Conservation (phyloP, 352 stramenopile genomes). For the Globisporangium radiosum region DNA sequence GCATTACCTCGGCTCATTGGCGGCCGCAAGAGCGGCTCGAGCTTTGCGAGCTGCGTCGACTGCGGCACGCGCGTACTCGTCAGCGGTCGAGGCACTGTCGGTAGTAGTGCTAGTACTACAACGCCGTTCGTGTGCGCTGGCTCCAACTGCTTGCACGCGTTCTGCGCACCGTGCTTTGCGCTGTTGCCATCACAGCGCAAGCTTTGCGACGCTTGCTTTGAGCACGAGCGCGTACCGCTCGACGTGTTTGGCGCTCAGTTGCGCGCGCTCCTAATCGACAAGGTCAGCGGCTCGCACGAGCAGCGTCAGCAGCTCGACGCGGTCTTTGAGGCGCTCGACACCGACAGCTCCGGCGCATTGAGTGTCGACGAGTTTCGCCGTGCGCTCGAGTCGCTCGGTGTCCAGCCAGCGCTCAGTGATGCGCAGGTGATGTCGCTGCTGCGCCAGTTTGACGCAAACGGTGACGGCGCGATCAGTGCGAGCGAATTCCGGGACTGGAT, state of each 20-base stretch:
- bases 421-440: constrained; percentile 45
- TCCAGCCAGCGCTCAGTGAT: constrained; percentile 46
- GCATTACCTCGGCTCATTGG: constrained; percentile 63
- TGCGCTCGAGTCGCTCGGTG: constrained; percentile 34
- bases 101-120: not conserved
- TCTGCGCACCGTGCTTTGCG: constrained; percentile 50
- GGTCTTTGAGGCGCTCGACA: constrained; percentile 52
- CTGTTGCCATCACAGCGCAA: constrained; percentile 39
- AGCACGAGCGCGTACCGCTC: constrained; percentile 39
- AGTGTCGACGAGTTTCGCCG: constrained; percentile 49
- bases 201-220: constrained; percentile 72
- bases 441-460: constrained; percentile 63
- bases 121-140: constrained; percentile 30
- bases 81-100: constrained; percentile 16
- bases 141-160: constrained; percentile 49
- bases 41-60: constrained; percentile 47
- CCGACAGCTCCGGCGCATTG: constrained; percentile 51
- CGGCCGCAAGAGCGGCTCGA: constrained; percentile 59
- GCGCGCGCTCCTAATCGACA: constrained; percentile 55
- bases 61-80: constrained; percentile 36
- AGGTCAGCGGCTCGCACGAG: constrained; percentile 34
- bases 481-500: constrained; percentile 69
- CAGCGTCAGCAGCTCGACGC: constrained; percentile 32
- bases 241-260: constrained; percentile 60
- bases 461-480: constrained; percentile 57